These are phyloP conservation scores for Phyllosticta citrichinensis DNA, from an alignment of 2,329 filamentous ascomycete species.

Conservation along the genomic window DNA sequence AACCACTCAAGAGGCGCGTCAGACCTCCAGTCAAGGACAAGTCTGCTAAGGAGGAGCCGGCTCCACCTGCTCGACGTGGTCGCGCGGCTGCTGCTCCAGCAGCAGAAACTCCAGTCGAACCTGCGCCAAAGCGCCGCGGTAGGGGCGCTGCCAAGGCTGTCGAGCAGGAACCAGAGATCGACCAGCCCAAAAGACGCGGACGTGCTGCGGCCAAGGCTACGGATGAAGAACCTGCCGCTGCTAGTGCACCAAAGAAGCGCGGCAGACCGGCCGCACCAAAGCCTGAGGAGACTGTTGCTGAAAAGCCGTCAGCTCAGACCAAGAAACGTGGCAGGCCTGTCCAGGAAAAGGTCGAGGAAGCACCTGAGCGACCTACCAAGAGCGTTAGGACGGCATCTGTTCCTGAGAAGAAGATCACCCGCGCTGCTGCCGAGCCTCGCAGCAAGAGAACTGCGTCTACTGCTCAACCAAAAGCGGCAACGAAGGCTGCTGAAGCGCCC, in stretches of 20 bases:
- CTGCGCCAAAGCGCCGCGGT: conserved; percentile 1
- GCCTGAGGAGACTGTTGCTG: neutral
- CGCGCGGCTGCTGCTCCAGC: neutral
- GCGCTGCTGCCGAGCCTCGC: neutral
- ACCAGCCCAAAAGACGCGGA: conserved; percentile 10
- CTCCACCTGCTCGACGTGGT: neutral
- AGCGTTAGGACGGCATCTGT: conserved; percentile 6
- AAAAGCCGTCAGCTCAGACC: neutral
- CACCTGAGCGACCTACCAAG: conserved; percentile 1
- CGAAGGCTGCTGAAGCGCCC: conserved; percentile 12
- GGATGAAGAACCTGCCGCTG: neutral
- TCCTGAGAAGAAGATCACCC: neutral
- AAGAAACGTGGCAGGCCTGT: conserved; percentile 9
- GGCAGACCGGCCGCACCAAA: neutral
- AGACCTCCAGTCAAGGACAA: conserved; percentile 11
- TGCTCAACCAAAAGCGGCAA: conserved; percentile 2
- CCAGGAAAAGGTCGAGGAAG: conserved; percentile 7
- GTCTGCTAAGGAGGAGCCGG: neutral
- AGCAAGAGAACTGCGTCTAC: neutral
- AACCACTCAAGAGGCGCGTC: conserved; percentile 21
- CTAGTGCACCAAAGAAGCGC: neutral
- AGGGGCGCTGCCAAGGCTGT: conserved; percentile 3
- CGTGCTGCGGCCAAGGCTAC: neutral
- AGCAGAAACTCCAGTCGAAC: neutral
- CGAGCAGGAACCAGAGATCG: conserved; percentile 7